Evolutionary conservation across 2,329 filamentous ascomycete genomes (phyloP).

Genomic region (Alternaria ventricosa): DNA sequence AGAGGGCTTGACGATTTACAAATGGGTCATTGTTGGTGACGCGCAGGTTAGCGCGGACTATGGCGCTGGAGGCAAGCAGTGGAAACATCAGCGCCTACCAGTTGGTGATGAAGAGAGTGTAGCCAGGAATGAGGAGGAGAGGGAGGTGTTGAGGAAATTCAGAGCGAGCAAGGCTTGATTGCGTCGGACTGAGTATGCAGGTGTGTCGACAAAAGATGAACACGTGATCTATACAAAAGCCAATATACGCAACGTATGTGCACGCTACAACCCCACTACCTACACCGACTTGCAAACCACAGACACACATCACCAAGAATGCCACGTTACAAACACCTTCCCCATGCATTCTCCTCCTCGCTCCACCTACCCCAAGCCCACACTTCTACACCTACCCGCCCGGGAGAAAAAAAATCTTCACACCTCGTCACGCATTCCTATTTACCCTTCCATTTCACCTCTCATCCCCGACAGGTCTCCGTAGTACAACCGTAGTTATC

Average conservation of each 20-base stretch:
- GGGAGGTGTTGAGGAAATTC: conserved; percentile 41
- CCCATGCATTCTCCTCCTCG: background rate
- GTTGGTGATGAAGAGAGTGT: conserved; percentile 37
- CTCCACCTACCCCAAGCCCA: background rate
- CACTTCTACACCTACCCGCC: background rate
- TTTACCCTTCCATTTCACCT: background rate
- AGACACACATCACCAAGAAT: background rate
- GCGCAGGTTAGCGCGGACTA: conserved; percentile 86
- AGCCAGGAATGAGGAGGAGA: conserved; percentile 42
- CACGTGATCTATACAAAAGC: background rate
- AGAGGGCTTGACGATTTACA: conserved; percentile 95
- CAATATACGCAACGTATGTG: background rate
- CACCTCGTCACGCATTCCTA: background rate
- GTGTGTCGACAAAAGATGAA: background rate
- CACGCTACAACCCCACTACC: background rate
- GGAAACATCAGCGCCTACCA: conserved; percentile 62
- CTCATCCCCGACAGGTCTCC: background rate
- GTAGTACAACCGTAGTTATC: background rate
- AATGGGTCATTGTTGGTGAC: conserved; percentile 85
- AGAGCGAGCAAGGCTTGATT: conserved; percentile 25
- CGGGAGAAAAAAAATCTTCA: background rate
- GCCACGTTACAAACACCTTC: background rate
- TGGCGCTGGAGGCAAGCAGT: conserved; percentile 61
- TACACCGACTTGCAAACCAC: background rate
- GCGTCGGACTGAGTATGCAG: background rate